Conservation (phyloP, 2,329 filamentous ascomycete species). For the Zasmidium citrigriseum region DNA sequence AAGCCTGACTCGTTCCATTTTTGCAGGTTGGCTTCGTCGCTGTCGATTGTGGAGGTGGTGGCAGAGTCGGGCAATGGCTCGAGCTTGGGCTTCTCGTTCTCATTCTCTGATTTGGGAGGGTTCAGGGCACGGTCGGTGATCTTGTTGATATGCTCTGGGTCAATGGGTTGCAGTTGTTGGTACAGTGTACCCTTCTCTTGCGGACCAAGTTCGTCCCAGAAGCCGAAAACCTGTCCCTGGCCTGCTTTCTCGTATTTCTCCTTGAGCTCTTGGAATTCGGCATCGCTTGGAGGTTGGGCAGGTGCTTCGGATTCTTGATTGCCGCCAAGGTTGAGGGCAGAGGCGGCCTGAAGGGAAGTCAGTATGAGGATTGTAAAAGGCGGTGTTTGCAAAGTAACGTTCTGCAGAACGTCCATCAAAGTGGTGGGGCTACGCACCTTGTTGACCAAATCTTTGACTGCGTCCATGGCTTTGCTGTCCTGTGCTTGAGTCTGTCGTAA, state of each 20-base stretch:
- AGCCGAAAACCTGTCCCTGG: conserved; percentile 82
- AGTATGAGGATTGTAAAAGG: neutral
- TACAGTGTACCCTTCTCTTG: conserved; percentile 77
- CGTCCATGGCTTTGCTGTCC: conserved; percentile 16
- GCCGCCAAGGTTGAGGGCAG: conserved; percentile 23
- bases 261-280: conserved; percentile 68
- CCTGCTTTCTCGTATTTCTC: conserved; percentile 72
- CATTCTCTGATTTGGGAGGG: conserved; percentile 64
- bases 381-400: neutral
- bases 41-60: conserved; percentile 89
- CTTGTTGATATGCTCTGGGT: conserved; percentile 84
- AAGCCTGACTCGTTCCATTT: conserved; percentile 78
- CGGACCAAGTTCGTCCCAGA: conserved; percentile 76
- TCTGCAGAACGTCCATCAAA: neutral
- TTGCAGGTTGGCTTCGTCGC: conserved; percentile 72
- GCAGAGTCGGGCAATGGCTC: conserved; percentile 87
- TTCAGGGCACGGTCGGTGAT: conserved; percentile 81
- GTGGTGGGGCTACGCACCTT: conserved; percentile 1
- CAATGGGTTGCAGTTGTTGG: conserved; percentile 77
- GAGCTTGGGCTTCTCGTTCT: conserved; percentile 58
- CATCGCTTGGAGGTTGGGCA: conserved; percentile 58
- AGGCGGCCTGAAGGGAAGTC: conserved; percentile 8
- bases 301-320: conserved; percentile 28
- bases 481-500: neutral
- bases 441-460: conserved; percentile 24